A percentile compares a stretch with the other conserved stretches of the same genome.
Conservation (phyloP, 306 rosid species). For the Trifolium dubium region DNA sequence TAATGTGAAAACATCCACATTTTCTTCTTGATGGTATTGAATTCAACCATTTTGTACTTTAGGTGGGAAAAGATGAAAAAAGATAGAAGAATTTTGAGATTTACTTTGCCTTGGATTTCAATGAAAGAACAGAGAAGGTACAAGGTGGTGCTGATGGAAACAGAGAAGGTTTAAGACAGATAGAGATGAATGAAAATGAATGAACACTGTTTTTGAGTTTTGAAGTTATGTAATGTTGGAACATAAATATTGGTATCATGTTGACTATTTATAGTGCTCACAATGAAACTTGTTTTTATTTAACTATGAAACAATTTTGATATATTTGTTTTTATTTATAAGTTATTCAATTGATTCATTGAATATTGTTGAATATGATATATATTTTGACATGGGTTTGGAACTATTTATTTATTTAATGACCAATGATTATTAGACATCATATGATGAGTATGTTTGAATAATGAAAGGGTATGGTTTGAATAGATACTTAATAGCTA, state of each 20-base stretch:
- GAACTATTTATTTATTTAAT: too few species aligned
- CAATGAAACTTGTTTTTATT: too few species aligned
- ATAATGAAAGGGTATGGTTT: too few species aligned
- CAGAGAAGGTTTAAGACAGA: not conserved
- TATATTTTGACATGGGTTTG: too few species aligned
- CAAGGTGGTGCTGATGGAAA: constrained; percentile 3
- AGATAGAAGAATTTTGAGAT: constrained; percentile 12
- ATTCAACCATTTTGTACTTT: constrained; percentile 41
- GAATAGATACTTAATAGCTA: too few species aligned
- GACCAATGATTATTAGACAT: too few species aligned
- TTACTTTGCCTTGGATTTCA: constrained; percentile 42
- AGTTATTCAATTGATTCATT: too few species aligned
- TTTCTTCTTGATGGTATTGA: constrained; percentile 56
- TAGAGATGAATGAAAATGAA: constrained; percentile 1
- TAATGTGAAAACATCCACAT: constrained; percentile 62
- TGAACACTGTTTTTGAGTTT: not conserved
- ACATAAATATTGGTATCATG: not conserved
- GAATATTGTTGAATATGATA: too few species aligned
- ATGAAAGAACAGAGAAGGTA: constrained; percentile 38
- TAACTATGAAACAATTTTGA: too few species aligned
- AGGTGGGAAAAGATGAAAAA: constrained; percentile 18
- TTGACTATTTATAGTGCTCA: constrained; percentile 28
- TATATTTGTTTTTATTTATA: too few species aligned
- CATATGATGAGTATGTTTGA: too few species aligned
- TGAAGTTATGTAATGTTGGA: constrained; percentile 19